phyloP scores from a whole-genome alignment of 2,329 filamentous ascomycete species.

The Hypoxylon sp. region DNA sequence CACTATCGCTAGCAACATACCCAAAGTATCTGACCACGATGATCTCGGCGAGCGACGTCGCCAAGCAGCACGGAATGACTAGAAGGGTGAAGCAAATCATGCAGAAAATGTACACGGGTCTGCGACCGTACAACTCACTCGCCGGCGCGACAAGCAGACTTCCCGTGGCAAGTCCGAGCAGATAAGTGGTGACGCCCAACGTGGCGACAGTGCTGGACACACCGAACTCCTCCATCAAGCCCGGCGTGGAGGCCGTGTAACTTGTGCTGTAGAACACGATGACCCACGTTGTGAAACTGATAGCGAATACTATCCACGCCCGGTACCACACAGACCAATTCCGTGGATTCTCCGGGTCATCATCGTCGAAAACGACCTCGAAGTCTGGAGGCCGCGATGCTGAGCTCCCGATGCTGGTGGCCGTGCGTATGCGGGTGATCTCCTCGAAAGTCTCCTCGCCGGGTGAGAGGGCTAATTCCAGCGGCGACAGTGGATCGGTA shows the following conservation, averaged over 20 bases:
- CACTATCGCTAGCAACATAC: conserved; percentile 54
- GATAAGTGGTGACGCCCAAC: conserved; percentile 82
- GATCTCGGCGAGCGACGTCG: conserved; percentile 75
- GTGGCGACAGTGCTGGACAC: conserved; percentile 73
- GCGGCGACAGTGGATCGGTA: conserved; percentile 45
- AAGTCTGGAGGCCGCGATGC: conserved; percentile 68
- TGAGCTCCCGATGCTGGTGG: conserved; percentile 59
- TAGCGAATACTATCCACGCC: conserved; percentile 59
- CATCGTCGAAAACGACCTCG: conserved; percentile 78
- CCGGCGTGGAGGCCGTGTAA: conserved; percentile 79
- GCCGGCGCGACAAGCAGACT: conserved; percentile 80
- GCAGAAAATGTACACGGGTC: conserved; percentile 76
- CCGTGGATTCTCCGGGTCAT: conserved; percentile 73
- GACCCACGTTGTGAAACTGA: conserved; percentile 63
- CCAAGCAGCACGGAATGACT: conserved; percentile 78
- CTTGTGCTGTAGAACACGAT: conserved; percentile 81
- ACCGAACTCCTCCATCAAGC: conserved; percentile 76
- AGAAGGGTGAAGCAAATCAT: conserved; percentile 75
- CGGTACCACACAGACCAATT: conserved; percentile 73
- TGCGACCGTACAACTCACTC: conserved; percentile 76
- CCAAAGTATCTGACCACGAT: conserved; percentile 82
- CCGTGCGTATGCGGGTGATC: conserved; percentile 60
- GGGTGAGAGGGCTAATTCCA: conserved; percentile 48
- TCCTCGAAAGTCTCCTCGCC: conserved; percentile 52
- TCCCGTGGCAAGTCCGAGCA: conserved; percentile 79